A percentile compares a stretch with the other conserved stretches of the same genome.
Conservation (phyloP, 2,329 filamentous ascomycete species). For the Decorospora gaudefroyi region DNA sequence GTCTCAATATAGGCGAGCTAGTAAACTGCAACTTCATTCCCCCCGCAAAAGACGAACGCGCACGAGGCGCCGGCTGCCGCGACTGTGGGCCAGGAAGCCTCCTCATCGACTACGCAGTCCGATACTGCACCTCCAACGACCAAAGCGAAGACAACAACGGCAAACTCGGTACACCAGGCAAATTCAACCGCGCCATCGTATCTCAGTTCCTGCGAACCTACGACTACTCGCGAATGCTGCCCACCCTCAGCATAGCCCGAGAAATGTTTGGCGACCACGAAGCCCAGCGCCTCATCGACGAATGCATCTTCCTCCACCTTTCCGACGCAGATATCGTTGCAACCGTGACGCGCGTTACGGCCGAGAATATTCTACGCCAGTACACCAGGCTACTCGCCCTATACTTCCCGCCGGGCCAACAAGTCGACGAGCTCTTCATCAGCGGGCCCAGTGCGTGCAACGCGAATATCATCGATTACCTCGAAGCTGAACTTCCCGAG, state of each 20-base stretch:
- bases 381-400: conserved; percentile 55
- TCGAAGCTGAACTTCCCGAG: conserved; percentile 56
- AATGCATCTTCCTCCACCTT: conserved; percentile 53
- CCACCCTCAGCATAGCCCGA: conserved; percentile 62
- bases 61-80: conserved; percentile 55
- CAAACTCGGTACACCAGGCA: conserved; percentile 56
- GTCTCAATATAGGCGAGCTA: conserved; percentile 66
- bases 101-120: conserved; percentile 62
- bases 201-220: conserved; percentile 55
- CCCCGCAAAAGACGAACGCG: conserved; percentile 49
- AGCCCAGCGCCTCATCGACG: conserved; percentile 57
- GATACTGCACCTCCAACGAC: conserved; percentile 58
- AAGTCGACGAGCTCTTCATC: conserved; percentile 63
- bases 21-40: conserved; percentile 66
- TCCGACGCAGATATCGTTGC: conserved; percentile 60
- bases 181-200: conserved; percentile 57
- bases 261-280: conserved; percentile 64
- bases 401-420: conserved; percentile 32
- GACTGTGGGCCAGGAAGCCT: conserved; percentile 62
- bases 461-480: conserved; percentile 60
- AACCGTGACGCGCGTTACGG: conserved; percentile 63
- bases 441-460: conserved; percentile 64
- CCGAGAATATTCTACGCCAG: conserved; percentile 61
- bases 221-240: conserved; percentile 57
- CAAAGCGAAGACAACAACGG: conserved; percentile 59